Evolutionary conservation across 257 asterid species (phyloP), one percentile per base, ranked within the genome.

Genomic region (Solanum habrochaites): DNA sequence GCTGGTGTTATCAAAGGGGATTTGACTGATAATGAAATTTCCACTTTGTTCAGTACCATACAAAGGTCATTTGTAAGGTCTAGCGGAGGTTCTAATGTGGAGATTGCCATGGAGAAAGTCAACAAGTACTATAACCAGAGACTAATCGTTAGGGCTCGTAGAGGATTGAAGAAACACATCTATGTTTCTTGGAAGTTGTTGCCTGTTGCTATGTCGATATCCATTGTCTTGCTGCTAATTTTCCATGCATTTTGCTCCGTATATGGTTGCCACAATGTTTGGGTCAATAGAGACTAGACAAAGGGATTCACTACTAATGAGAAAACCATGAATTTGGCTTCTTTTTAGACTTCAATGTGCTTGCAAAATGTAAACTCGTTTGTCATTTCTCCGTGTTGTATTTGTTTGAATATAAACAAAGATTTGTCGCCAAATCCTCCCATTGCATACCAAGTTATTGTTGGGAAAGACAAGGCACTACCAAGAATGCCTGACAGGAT

Each of bases 341-440:
- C 98, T 86, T 87, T 56, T 96, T 92, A 32, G 96, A 94, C 88
- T 94, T 94, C 85, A 94, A 83, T 18, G 92, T 88, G 92, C 98
- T 93, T 6, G 96, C 88, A 45, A 45, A 90, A 88, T 3, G 94
- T 93, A 64, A 87, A 94, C 49, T 91, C 94, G 10, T 94, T 92
- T 0, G 96, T 94, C 25, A 20, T 87, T 90, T 94, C 93, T 75
- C 94, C 94, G 18, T 80, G 83, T 80, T 86, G 80, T 85, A 94
- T 87, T 77, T 89, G 86, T 82, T 83, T 88, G 86, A 92, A 91
- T 85, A 89, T 77, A 86, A 47, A 82, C 87, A 93, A 74, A 77
- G 94, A 87, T 85, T 90, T 93, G 4, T 73, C 87, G 45, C 92
- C 37, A 67, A 67, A 86, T 40, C 85, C 90, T 78, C 91, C 91